A percentile compares a stretch with the other conserved stretches of the same genome.
Evolutionary conservation across 352 stramenopile species (phyloP).

Genomic region (Globisporangium orthogonon): DNA sequence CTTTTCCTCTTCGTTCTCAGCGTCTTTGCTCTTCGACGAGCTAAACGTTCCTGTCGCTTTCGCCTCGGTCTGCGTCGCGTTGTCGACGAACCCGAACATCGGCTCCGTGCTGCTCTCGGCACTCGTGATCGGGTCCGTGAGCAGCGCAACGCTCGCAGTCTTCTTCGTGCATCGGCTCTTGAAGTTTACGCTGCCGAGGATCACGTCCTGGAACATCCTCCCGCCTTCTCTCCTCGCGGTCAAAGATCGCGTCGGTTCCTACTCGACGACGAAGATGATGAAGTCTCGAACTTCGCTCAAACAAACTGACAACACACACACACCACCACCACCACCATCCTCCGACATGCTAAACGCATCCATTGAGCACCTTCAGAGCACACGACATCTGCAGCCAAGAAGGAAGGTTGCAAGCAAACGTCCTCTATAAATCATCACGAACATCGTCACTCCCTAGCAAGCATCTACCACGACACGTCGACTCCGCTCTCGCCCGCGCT

Average conservation of each 20-base stretch:
- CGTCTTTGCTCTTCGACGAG: conserved; percentile 18
- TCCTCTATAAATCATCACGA: background rate
- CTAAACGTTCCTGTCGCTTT: conserved; percentile 14
- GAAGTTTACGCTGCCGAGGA: conserved; percentile 39
- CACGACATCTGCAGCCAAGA: no score
- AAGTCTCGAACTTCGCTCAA: no score
- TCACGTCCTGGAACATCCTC: conserved; percentile 59
- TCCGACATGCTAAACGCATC: no score
- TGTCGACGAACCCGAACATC: conserved; percentile 20
- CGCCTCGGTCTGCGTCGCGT: conserved; percentile 37
- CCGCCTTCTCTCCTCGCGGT: background rate
- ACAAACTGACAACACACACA: no score
- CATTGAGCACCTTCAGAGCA: no score
- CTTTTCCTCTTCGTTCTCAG: conserved; percentile 29
- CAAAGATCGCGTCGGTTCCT: background rate
- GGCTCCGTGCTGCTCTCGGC: conserved; percentile 41
- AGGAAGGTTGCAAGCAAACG: conserved; percentile 15
- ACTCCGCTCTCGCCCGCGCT: background rate
- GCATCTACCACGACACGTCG: conserved; percentile 20
- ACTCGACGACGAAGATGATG: background rate
- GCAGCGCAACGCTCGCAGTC: conserved; percentile 14
- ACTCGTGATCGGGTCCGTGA: conserved; percentile 28
- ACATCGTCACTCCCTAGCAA: conserved; percentile 17
- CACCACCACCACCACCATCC: no score
- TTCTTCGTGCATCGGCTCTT: conserved; percentile 42